Percentiles rank a stretch among this genome's conserved stretches.
Evolutionary conservation across 805 yeast genomes (phyloP).

Genomic region (Saccharomycopsis fibuligera): DNA sequence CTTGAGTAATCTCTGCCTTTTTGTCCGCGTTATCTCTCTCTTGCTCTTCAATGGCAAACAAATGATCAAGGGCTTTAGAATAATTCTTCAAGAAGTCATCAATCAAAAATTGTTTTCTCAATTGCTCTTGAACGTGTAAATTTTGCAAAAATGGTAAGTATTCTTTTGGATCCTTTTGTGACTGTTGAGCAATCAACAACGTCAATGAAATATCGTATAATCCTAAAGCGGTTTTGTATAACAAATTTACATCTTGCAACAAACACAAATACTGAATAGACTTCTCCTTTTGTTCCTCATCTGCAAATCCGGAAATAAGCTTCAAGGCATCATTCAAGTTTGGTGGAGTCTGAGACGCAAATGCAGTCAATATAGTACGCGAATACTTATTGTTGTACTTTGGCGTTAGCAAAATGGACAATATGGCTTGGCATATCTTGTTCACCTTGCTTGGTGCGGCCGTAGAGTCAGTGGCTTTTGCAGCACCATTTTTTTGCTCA

Average conservation of each 20-base stretch:
- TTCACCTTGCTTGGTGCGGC: slow-evolving; percentile 75
- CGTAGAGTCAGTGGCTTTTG: slow-evolving; percentile 22
- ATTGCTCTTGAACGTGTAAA: slow-evolving; percentile 58
- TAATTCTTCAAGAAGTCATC: slow-evolving; percentile 70
- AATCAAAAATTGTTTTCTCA: slow-evolving; percentile 66
- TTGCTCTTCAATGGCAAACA: slow-evolving; percentile 41
- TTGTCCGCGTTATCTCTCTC: slow-evolving; percentile 26
- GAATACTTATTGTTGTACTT: slow-evolving; percentile 51
- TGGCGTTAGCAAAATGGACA: slow-evolving; percentile 43
- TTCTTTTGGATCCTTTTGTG: slow-evolving; percentile 97
- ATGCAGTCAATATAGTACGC: slow-evolving; percentile 82
- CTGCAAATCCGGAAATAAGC: slow-evolving; percentile 49
- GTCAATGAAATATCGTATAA: slow-evolving; percentile 78
- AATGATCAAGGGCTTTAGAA: slow-evolving; percentile 62
- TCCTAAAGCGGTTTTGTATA: slow-evolving; percentile 76
- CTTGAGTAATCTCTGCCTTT: slow-evolving; percentile 38
- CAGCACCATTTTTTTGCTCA: slow-evolving; percentile 23
- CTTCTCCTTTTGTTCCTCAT: slow-evolving; percentile 46
- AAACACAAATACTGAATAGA: slow-evolving; percentile 82
- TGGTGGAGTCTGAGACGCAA: slow-evolving; percentile 88
- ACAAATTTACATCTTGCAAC: slow-evolving; percentile 77
- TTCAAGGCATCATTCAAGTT: slow-evolving; percentile 68
- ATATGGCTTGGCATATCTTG: slow-evolving; percentile 64
- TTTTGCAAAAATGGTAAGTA: slow-evolving; percentile 87
- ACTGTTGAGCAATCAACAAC: slow-evolving; percentile 83